Evolutionary conservation across 75 land plant species (phyloP), one percentile per base, ranked within the genome.

Genomic region (Pinus tabuliformis): DNA sequence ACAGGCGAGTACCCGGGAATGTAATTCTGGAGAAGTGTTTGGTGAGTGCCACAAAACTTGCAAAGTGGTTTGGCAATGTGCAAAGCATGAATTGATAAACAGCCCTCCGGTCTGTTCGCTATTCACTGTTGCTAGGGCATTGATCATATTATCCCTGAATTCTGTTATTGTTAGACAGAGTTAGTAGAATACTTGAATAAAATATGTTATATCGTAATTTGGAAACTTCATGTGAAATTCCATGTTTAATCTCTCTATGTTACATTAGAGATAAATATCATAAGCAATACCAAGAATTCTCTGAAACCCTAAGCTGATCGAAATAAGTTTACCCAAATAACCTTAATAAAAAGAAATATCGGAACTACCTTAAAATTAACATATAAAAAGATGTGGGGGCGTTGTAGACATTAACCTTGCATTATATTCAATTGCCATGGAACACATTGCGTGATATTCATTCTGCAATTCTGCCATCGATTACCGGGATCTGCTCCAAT

Each of bases 61-160:
- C 59, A 5, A 66, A 59, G 62, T 86, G 3, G 84, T 56, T 57
- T 87, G 92, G 83, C 89, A 83, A 58, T 90, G 92, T 7, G 87
- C 85, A 76, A 74, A 90, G 77, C 89, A 90, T 0, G 89, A 87
- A 58, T 90, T 79, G 28, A 90, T 87, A 74, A 85, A 90, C 76
- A 85, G 22, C 3, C 92, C 92, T 60, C 70, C 80, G 0, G 77
- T 28, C 11, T 71, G 0, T n/a, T 83, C 76, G 24, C 20, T 73
- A 0, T 30, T 70, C 2, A 68, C 11, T 9, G 58, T 72, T 8
- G n/a, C 57, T 58, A 90, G 7, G 63, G 89, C 85, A 22, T 7
- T 73, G 6, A 90, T 36, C n/a, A 90, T 74, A 12, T 80, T 62
- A 60, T 60, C 6, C 3, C 62, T 60, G 62, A 60, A 60, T 20